Conservation (phyloP, 768 basidiomycete species). For the Hypsizygus marmoreus region DNA sequence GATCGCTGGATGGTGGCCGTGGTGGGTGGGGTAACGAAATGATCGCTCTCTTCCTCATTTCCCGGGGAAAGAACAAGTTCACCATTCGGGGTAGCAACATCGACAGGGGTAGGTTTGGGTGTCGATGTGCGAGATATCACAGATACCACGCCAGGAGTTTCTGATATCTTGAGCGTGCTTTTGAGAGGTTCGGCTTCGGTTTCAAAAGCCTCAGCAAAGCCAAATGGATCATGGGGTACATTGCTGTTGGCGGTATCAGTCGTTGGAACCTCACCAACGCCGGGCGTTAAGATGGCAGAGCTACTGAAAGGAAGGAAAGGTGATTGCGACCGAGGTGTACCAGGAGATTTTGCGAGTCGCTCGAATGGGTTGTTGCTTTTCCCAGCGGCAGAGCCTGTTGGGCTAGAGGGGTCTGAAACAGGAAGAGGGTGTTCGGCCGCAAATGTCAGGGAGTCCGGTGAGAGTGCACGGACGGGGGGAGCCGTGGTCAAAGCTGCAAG, state of each 20-base stretch:
- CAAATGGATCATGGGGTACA: conserved; percentile 50
- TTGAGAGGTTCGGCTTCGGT: conserved; percentile 7
- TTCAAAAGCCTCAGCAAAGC: conserved; percentile 41
- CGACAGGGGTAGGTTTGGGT: conserved; percentile 19
- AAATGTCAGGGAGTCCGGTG: conserved; percentile 52
- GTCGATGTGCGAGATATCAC: conserved; percentile 7
- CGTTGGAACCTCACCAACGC: conserved; percentile 20
- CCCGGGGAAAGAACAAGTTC: conserved; percentile 16
- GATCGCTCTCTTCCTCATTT: conserved; percentile 47
- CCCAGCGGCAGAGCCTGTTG: conserved; percentile 47
- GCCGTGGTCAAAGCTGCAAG: conserved; percentile 34
- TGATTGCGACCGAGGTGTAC: conserved; percentile 54
- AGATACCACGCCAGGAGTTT: neutral
- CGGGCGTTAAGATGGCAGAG: conserved; percentile 37
- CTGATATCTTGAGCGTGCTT: neutral
- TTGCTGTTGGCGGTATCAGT: conserved; percentile 24
- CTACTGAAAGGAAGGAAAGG: conserved; percentile 58
- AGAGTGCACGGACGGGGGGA: conserved; percentile 33
- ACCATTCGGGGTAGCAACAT: conserved; percentile 15
- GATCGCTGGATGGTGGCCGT: conserved; percentile 30
- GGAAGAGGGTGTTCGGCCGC: conserved; percentile 76
- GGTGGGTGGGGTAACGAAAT: conserved; percentile 63
- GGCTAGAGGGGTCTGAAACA: conserved; percentile 69
- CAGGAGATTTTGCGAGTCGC: conserved; percentile 54
- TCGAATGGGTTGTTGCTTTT: conserved; percentile 96